These are phyloP conservation scores for Alternaria ventricosa DNA, from an alignment of 2,329 filamentous ascomycete genomes.

Conservation along the genomic window DNA sequence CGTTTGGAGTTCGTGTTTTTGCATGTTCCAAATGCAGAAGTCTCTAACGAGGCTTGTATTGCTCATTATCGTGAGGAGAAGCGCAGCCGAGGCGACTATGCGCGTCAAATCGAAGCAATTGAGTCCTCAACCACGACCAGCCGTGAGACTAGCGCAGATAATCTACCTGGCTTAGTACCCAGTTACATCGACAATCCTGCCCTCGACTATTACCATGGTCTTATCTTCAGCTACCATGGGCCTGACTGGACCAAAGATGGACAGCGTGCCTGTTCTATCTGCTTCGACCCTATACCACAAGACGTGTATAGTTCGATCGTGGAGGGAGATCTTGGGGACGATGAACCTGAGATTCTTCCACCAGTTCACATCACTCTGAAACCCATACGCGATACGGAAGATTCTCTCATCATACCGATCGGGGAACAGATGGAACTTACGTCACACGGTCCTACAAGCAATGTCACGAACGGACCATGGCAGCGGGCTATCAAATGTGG, in stretches of 20 bases:
- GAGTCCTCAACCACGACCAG: neutral
- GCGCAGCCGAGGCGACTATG: conserved; percentile 12
- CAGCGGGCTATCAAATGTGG: too few relatives aligned
- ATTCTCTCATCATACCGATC: neutral
- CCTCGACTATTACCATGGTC: conserved; percentile 7
- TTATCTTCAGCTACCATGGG: neutral
- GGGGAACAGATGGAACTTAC: too few relatives aligned
- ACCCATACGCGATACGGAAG: neutral
- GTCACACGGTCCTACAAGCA: too few relatives aligned
- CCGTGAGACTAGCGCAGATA: too few relatives aligned
- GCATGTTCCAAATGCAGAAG: conserved; percentile 1
- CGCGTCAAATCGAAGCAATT: conserved; percentile 9
- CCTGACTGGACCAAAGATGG: neutral
- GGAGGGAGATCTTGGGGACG: neutral
- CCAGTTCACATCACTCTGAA: neutral
- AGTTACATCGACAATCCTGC: conserved; percentile 10
- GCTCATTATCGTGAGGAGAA: conserved; percentile 15
- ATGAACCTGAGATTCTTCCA: neutral
- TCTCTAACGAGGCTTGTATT: conserved; percentile 4
- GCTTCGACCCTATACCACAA: neutral
- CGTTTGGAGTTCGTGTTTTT: conserved; percentile 11
- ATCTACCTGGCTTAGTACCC: neutral
- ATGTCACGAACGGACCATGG: too few relatives aligned
- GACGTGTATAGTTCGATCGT: neutral
- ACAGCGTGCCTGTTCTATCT: neutral